phyloP scores from a whole-genome alignment of 257 asterid genomes.

The Phtheirospermum japonicum region DNA sequence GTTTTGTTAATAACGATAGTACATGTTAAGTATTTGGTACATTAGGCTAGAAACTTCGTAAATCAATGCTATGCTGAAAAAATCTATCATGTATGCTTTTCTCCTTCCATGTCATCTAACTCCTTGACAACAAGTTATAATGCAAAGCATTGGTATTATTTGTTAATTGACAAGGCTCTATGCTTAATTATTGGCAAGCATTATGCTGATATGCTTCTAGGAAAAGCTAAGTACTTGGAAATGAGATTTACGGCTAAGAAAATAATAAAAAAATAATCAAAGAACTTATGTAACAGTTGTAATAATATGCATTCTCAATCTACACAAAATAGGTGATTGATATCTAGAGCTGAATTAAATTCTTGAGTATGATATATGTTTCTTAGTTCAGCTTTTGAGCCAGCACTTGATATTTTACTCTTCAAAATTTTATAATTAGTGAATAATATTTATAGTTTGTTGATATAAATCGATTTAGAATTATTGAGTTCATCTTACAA shows the following conservation, averaged over 20 bases:
- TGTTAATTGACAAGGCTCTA: conserved; percentile 3
- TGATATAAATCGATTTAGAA: too few species aligned
- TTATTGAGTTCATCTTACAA: too few species aligned
- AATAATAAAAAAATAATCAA: too few species aligned
- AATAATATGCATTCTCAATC: too few species aligned
- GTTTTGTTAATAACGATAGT: not conserved
- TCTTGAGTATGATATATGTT: too few species aligned
- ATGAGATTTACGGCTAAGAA: not conserved
- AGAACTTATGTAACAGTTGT: too few species aligned
- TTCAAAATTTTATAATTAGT: too few species aligned
- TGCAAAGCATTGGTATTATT: conserved; percentile 6
- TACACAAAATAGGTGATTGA: too few species aligned
- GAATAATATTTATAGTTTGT: too few species aligned
- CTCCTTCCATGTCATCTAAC: not conserved
- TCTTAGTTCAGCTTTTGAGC: too few species aligned
- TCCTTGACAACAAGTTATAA: not conserved
- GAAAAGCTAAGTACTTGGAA: conserved; percentile 1
- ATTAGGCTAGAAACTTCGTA: not conserved
- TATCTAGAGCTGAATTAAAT: too few species aligned
- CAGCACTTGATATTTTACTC: too few species aligned
- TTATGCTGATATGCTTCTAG: not conserved
- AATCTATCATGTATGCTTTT: not conserved
- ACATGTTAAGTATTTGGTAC: conserved; percentile 13
- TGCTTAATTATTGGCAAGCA: not conserved
- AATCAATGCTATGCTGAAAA: not conserved